Conservation (phyloP, 2,329 filamentous ascomycete genomes). For the Pseudogymnoascus sp. region DNA sequence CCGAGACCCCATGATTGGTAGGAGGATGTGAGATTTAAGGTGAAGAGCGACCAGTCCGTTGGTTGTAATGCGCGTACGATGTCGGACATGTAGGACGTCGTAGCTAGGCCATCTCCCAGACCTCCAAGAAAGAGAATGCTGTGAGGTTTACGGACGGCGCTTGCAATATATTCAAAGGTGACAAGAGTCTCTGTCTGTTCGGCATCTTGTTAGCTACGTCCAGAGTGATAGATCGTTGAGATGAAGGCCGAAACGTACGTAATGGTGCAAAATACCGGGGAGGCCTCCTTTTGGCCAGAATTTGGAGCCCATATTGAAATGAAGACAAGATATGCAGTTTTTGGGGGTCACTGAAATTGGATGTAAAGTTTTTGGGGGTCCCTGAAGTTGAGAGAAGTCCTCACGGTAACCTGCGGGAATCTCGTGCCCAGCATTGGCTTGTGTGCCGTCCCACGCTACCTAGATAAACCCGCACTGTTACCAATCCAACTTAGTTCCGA, state of each 20-base stretch:
- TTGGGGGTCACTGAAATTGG: not conserved
- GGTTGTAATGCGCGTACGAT: conserved; percentile 34
- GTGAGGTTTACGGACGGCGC: conserved; percentile 29
- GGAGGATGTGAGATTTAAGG: conserved; percentile 34
- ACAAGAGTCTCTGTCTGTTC: conserved; percentile 32
- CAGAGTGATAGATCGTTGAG: not conserved
- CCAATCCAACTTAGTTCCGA: not conserved
- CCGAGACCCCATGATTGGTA: conserved; percentile 31
- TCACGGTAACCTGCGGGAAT: not conserved
- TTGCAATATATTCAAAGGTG: conserved; percentile 32
- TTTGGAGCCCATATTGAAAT: conserved; percentile 21
- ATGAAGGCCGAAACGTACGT: conserved; percentile 19
- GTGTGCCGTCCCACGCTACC: not conserved
- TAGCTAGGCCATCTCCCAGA: conserved; percentile 43
- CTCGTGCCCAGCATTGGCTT: not conserved
- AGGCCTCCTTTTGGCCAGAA: conserved; percentile 30
- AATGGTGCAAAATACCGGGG: conserved; percentile 29
- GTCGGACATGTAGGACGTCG: conserved; percentile 38
- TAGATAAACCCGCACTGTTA: not conserved
- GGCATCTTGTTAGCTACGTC: conserved; percentile 8
- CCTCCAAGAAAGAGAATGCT: conserved; percentile 46
- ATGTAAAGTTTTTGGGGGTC: not conserved
- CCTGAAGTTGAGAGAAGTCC: not conserved
- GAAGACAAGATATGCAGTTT: not conserved
- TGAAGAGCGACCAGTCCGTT: conserved; percentile 31